Conservation (phyloP, 139 green algal species). For the Micromonas pusilla region DNA sequence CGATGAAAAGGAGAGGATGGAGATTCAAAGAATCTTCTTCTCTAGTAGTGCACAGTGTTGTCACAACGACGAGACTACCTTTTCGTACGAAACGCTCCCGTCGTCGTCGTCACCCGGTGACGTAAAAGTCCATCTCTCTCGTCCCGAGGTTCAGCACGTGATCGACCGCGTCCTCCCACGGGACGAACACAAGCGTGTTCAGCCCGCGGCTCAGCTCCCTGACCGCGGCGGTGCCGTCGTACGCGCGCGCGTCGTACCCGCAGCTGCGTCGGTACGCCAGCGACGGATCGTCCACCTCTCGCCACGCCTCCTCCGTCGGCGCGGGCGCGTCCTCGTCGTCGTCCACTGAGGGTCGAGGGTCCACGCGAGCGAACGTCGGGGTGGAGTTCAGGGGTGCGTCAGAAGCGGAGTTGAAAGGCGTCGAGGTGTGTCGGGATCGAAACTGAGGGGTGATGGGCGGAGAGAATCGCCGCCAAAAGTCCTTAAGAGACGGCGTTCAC, state of each 20-base stretch:
- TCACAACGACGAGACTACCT: too few species aligned
- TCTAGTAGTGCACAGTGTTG: too few species aligned
- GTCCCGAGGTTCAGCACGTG: conserved; percentile 19
- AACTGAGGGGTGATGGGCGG: too few species aligned
- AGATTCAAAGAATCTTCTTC: too few species aligned
- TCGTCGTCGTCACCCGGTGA: neutral
- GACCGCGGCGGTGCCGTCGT: neutral
- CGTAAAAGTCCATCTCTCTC: conserved; percentile 15
- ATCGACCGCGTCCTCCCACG: conserved; percentile 15
- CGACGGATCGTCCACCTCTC: neutral
- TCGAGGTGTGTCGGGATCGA: too few species aligned
- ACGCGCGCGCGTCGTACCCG: neutral
- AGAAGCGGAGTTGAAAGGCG: too few species aligned
- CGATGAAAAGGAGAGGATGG: too few species aligned
- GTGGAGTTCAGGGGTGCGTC: too few species aligned
- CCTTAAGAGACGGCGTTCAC: too few species aligned
- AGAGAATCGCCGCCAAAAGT: too few species aligned
- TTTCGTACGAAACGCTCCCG: neutral
- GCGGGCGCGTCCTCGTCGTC: neutral
- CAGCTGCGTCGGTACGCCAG: neutral
- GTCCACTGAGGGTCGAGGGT: too few species aligned
- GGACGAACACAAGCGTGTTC: conserved; percentile 22
- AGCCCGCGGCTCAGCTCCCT: neutral
- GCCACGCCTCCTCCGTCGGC: conserved; percentile 12
- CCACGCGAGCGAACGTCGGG: too few species aligned